Base-by-base conservation (phyloP, 2,329 filamentous ascomycete genomes). In the Orbilia oligospora region DNA sequence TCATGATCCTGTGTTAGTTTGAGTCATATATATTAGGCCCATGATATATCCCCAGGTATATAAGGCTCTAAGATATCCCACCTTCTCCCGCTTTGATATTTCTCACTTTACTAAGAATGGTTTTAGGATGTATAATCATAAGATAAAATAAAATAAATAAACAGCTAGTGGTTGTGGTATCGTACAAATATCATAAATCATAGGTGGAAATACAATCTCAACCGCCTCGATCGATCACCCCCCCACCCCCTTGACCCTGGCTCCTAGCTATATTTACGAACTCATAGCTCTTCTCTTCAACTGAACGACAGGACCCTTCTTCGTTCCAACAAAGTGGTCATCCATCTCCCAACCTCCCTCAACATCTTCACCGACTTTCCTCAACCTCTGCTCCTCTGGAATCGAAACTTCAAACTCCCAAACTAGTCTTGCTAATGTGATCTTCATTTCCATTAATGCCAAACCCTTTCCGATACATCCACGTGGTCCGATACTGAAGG, bases 321-420 rank as follows among this genome's bases (percentile, higher is more conserved):
- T 94, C 81, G 88, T 86, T 81, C 90, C 92, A 36, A 91, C 92
- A 84, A 94, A 93, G 18, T 89, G 91, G 83, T 94, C 92, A 82
- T 81, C 46, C 80, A 79, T 24, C 67, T 70, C 67, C 68, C 71
- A 76, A 56, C 76, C 63, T 53, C 69, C 79, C 73, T 69, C 75
- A 73, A 48, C 82, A 83, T 66, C 83, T 65, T 71, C 84, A 83
- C 73, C 10, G 76, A 79, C 49, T 71, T 70, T 82, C 73, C 61
- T 75, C 48, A 64, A 91, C 80, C 78, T 92, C 90, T 78, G 90
- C 12, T 77, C 73, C 2, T 44, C 53, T 16, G 73, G 73, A 41
- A 66, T 71, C 38, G 18, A 61, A 24, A 77, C 67, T 10, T 71
- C 67, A 49, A 77, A 92, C 81, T 89, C 77, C 80, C 86, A 91